Evolutionary conservation across 805 yeast genomes (phyloP), one percentile per base, ranked within the genome.

Genomic region (Scheffersomyces ergatensis): DNA sequence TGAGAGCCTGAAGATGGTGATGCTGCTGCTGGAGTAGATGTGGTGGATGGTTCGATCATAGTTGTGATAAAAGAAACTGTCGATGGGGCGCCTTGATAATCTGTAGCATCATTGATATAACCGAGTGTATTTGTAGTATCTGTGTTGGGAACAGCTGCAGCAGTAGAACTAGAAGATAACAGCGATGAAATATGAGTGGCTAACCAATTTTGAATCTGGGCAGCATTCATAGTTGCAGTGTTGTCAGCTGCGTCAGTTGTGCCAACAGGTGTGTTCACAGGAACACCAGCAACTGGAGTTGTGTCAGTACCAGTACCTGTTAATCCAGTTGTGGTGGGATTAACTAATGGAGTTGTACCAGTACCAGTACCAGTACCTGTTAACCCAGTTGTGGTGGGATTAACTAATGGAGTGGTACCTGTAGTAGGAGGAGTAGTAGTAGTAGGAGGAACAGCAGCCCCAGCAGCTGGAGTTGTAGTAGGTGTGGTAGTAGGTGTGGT

Each of bases 21-120:
- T 9, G 47, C 19, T 14, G 36, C 39, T 13, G 32, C 35, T 15
- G 40, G 33, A 14, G 40, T 31, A 8, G 55, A 33, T 5, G 47
- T 25, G 2, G 32, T 29, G 6, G 32, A 29, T 14, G 32, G 32
- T 14, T 14, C 49, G 39, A 9, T 48, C 45, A 4, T 56, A 11
- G 69, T 55, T 24, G 73, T 66, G 32, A 68, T 49, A 41, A 63
- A 62, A 2, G 62, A 55, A 43, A 17, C 52, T 35, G 20, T 46
- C 41, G 13, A 64, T 54, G 20, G 59, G 51, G 55, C 40, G 3
- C 50, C 37, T 14, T 49, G 44, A 16, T 43, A 26, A 14, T 25
- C 31, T 23, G 47, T 43, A 5, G 52, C 51, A 18, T 47, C 43
- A 14, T 44, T 36, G 11, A 19, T 44, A 5, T 33, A 38, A 15